These are phyloP conservation scores for Tricholoma sp. DNA, from an alignment of 768 basidiomycete species.

Conservation along the genomic window DNA sequence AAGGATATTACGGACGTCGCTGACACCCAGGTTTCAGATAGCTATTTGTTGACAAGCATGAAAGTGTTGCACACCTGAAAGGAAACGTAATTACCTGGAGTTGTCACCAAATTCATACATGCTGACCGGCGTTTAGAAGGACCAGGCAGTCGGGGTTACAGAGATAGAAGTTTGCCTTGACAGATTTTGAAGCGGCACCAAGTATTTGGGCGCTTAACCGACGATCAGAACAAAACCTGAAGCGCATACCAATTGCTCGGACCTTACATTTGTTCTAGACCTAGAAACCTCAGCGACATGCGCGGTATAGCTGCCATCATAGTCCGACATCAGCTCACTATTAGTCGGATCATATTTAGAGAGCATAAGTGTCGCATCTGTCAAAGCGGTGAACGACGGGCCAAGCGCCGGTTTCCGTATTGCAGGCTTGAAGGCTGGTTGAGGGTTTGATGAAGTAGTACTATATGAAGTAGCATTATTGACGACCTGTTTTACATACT, in stretches of 20 bases:
- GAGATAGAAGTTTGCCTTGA: conserved; percentile 17
- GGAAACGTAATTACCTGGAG: background rate
- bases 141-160: background rate
- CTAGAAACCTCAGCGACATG: conserved; percentile 37
- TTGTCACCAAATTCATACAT: background rate
- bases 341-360: conserved; percentile 20
- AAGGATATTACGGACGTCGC: no score
- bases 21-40: background rate
- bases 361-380: conserved; percentile 75
- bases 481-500: conserved; percentile 40
- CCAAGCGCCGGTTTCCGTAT: conserved; percentile 68
- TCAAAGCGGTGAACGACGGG: conserved; percentile 67
- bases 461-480: conserved; percentile 44
- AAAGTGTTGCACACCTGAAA: background rate
- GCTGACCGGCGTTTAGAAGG: background rate
- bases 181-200: conserved; percentile 37
- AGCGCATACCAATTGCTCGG: background rate
- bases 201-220: conserved; percentile 29
- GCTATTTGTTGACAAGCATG: background rate
- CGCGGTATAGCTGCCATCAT: conserved; percentile 13
- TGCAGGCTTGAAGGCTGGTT: conserved; percentile 13
- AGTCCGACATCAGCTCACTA: conserved; percentile 7
- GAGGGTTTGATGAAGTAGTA: conserved; percentile 29
- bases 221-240: background rate
- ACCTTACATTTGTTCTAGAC: conserved; percentile 36